phyloP scores from a whole-genome alignment of 257 asterid genomes.

The Solanum pennellii region DNA sequence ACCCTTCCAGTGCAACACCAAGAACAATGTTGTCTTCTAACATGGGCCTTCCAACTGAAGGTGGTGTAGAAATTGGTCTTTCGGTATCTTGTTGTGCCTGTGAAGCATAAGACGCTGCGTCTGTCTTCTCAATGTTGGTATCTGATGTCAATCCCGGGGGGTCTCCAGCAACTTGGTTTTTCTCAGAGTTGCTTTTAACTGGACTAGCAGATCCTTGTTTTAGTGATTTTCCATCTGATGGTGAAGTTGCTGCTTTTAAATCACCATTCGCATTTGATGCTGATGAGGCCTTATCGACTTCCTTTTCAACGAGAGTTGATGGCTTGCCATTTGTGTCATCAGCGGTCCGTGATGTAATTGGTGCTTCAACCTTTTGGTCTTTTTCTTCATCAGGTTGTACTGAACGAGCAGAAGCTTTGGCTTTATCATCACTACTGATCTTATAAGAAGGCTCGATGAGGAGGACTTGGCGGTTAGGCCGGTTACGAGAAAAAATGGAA shows the following conservation, averaged over 20 bases:
- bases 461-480: constrained; percentile 41
- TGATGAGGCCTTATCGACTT: not conserved
- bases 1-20: constrained; percentile 94
- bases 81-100: constrained; percentile 15
- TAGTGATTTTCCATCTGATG: not conserved
- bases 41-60: constrained; percentile 7
- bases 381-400: constrained; percentile 23
- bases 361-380: constrained; percentile 5
- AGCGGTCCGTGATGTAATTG: not conserved
- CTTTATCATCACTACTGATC: constrained; percentile 65
- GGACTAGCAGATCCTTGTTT: not conserved
- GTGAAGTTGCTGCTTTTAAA: not conserved
- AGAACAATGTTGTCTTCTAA: constrained; percentile 88
- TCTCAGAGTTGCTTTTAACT: constrained; percentile 4
- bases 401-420: constrained; percentile 29
- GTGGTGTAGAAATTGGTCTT: constrained; percentile 19
- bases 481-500: constrained; percentile 27
- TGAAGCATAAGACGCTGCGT: not conserved
- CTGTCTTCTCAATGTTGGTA: constrained; percentile 1
- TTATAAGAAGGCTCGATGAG: constrained; percentile 74
- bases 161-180: constrained; percentile 5
- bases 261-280: constrained; percentile 1
- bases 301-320: not conserved
- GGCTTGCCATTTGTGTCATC: constrained; percentile 4
- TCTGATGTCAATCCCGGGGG: constrained; percentile 3